A percentile compares a stretch with the other conserved stretches of the same genome.
Evolutionary conservation across 371 early-diverging fungal genomes (phyloP).

Genomic region (Phascolomyces articulosus): DNA sequence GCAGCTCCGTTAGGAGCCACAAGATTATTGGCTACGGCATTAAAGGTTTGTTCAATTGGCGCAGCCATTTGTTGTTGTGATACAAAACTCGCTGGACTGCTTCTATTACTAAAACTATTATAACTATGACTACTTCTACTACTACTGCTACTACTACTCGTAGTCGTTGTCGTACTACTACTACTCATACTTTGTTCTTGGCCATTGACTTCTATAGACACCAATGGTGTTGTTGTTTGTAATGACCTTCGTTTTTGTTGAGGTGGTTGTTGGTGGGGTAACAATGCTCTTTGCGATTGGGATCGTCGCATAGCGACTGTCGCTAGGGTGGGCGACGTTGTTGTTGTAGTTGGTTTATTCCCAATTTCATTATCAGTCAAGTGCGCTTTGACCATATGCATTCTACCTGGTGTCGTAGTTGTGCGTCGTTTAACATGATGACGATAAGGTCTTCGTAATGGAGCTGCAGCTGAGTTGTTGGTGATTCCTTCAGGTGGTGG

Average conservation of each 20-base stretch:
- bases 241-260: neutral
- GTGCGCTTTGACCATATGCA: slow-evolving; percentile 8
- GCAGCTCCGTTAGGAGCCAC: slow-evolving; percentile 24
- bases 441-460: slow-evolving; percentile 10
- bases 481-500: slow-evolving; percentile 10
- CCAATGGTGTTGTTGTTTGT: neutral
- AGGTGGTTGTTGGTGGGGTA: neutral
- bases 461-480: neutral
- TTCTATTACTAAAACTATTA: neutral
- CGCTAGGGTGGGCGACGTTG: too few species aligned
- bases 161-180: neutral
- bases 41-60: slow-evolving; percentile 5
- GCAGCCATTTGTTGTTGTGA: slow-evolving; percentile 10
- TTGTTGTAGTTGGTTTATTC: neutral
- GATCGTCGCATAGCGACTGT: slow-evolving; percentile 9
- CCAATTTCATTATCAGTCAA: slow-evolving; percentile 16
- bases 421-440: slow-evolving; percentile 14
- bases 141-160: neutral
- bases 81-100: slow-evolving; percentile 7
- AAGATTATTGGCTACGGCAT: slow-evolving; percentile 33
- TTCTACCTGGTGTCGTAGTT: slow-evolving; percentile 5
- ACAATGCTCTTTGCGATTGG: slow-evolving; percentile 11
- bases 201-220: too few species aligned
- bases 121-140: neutral
- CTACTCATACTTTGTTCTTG: neutral